These are phyloP conservation scores for Geoglossum cookeanum DNA, from an alignment of 2,329 filamentous ascomycete species.

Conservation along the genomic window DNA sequence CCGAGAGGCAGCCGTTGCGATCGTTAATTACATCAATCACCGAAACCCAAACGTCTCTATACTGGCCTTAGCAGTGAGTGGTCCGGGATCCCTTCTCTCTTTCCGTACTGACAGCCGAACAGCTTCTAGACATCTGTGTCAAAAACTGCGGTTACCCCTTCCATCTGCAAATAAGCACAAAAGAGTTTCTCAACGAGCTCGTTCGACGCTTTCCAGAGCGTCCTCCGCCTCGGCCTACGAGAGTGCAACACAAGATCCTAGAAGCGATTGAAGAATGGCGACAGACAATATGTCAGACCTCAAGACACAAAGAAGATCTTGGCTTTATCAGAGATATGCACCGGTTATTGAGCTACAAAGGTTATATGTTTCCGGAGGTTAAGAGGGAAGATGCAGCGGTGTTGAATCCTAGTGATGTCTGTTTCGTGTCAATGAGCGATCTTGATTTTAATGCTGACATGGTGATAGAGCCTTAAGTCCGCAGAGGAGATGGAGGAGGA, in stretches of 20 bases:
- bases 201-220: constrained; percentile 90
- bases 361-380: constrained; percentile 87
- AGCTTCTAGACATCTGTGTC: constrained; percentile 92
- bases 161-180: constrained; percentile 94
- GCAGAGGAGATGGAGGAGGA: constrained; percentile 98
- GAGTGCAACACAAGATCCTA: constrained; percentile 81
- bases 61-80: constrained; percentile 52
- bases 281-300: constrained; percentile 94
- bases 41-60: constrained; percentile 90
- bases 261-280: constrained; percentile 98
- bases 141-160: constrained; percentile 99
- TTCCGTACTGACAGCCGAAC: constrained; percentile 19
- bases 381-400: constrained; percentile 88
- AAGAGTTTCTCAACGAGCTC: constrained; percentile 96
- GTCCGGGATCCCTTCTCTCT: constrained; percentile 4
- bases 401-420: constrained; percentile 86
- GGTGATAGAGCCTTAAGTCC: constrained; percentile 65
- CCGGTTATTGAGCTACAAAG: constrained; percentile 84
- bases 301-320: constrained; percentile 89
- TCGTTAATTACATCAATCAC: constrained; percentile 89
- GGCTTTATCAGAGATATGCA: constrained; percentile 98
- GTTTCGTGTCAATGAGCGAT: background rate
- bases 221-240: constrained; percentile 65
- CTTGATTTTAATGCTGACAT: constrained; percentile 10
- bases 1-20: constrained; percentile 81